phyloP scores from a whole-genome alignment of 1,284 basidiomycete genomes.

The Pisolithus thermaeus region DNA sequence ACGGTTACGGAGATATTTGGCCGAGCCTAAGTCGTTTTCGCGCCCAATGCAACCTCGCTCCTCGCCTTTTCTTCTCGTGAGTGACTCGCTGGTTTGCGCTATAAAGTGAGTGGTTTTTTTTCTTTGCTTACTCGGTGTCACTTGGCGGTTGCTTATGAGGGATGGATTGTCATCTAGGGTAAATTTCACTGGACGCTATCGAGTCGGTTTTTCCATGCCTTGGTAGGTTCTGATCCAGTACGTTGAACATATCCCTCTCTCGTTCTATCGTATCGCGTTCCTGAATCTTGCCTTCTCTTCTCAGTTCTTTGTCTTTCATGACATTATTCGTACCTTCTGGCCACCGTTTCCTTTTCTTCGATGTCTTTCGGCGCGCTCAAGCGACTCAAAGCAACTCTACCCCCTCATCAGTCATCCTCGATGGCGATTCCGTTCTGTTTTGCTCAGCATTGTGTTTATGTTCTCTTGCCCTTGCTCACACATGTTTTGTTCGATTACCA shows the following conservation, averaged over 20 bases:
- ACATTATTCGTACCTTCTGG: too few relatives aligned
- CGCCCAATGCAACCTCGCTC: not conserved
- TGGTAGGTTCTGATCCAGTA: too few relatives aligned
- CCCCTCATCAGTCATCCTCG: too few relatives aligned
- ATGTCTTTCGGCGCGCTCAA: too few relatives aligned
- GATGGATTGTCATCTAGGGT: not conserved
- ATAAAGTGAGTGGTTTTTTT: constrained; percentile 15
- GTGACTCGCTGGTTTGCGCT: constrained; percentile 1
- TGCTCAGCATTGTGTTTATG: not conserved
- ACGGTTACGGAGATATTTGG: constrained; percentile 47
- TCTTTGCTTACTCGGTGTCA: too few relatives aligned
- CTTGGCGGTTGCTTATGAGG: too few relatives aligned
- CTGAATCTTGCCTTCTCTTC: too few relatives aligned
- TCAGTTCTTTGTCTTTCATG: too few relatives aligned
- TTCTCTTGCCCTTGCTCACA: not conserved
- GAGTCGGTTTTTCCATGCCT: too few relatives aligned
- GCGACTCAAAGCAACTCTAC: too few relatives aligned
- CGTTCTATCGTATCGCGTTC: not conserved
- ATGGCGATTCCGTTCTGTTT: not conserved
- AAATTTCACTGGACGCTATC: not conserved
- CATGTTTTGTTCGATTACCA: not conserved
- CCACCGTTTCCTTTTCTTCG: too few relatives aligned
- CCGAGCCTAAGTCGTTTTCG: constrained; percentile 14
- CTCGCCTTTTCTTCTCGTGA: not conserved
- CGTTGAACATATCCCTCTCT: not conserved